A percentile compares a stretch with the other conserved stretches of the same genome.
Conservation (phyloP, 2,329 filamentous ascomycete genomes). For the Neonectria neomacrospora region DNA sequence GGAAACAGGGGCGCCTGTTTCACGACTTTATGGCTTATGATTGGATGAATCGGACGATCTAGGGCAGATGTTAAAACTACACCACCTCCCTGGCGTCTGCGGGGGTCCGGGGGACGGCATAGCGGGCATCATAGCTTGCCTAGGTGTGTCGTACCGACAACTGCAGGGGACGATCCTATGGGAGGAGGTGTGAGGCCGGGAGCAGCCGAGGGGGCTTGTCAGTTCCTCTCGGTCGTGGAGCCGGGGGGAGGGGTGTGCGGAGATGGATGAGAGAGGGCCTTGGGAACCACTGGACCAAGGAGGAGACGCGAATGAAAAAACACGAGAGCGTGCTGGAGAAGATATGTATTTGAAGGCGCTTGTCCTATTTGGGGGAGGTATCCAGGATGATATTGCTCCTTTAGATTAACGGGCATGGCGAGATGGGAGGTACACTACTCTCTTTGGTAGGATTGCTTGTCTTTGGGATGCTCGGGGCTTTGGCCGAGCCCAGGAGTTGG, state of each 20-base stretch:
- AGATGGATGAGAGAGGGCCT: conserved; percentile 33
- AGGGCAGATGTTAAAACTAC: conserved; percentile 57
- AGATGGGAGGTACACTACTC: conserved; percentile 32
- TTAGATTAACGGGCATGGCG: conserved; percentile 42
- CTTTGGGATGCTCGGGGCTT: conserved; percentile 36
- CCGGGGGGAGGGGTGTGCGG: conserved; percentile 38
- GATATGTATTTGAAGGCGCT: conserved; percentile 44
- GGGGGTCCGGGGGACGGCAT: conserved; percentile 41
- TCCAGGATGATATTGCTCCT: conserved; percentile 44
- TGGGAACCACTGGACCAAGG: conserved; percentile 36
- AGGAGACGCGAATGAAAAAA: conserved; percentile 29
- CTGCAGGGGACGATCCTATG: conserved; percentile 37
- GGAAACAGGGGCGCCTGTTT: conserved; percentile 51
- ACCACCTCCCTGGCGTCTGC: conserved; percentile 51
- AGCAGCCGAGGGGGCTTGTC: conserved; percentile 40
- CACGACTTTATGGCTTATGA: conserved; percentile 64
- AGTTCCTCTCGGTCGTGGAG: conserved; percentile 32
- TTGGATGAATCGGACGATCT: conserved; percentile 57
- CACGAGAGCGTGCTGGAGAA: conserved; percentile 31
- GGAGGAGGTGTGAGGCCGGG: conserved; percentile 40
- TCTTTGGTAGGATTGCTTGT: conserved; percentile 37
- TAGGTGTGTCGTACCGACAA: conserved; percentile 36
- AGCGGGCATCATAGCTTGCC: conserved; percentile 36
- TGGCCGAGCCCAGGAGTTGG: conserved; percentile 39
- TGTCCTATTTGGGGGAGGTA: conserved; percentile 49